Evolutionary conservation across 108 stramenopile genomes (phyloP).

Genomic region (Tribonema minus): DNA sequence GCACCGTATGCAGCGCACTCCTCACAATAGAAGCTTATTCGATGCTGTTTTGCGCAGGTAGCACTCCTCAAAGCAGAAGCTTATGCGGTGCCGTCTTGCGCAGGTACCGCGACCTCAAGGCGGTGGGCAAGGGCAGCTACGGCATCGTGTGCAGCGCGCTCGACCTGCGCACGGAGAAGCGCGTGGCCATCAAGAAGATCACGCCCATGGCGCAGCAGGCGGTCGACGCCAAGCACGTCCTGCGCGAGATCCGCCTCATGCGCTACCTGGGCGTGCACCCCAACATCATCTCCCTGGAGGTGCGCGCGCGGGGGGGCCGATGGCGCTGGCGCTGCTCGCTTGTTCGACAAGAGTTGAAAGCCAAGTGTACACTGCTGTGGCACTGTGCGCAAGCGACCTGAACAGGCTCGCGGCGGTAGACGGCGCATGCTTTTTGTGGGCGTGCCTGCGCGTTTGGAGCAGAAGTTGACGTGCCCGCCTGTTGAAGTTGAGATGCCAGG

Average conservation of each 20-base stretch:
- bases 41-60: too few relatives aligned
- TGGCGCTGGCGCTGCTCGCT: too few relatives aligned
- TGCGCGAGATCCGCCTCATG: constrained; percentile 67
- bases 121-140: constrained; percentile 62
- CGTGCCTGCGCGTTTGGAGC: too few relatives aligned
- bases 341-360: too few relatives aligned
- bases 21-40: too few relatives aligned
- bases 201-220: constrained; percentile 57
- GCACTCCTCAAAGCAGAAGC: too few relatives aligned
- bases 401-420: too few relatives aligned
- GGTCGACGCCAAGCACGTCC: constrained; percentile 64
- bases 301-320: background rate
- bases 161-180: constrained; percentile 3
- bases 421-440: too few relatives aligned
- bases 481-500: too few relatives aligned
- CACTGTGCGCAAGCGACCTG: background rate
- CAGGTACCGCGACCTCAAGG: constrained; percentile 55
- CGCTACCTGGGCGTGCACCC: constrained; percentile 59
- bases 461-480: too few relatives aligned
- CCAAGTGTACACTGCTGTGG: background rate
- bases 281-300: constrained; percentile 63
- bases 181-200: constrained; percentile 65
- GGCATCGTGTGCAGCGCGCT: constrained; percentile 55
- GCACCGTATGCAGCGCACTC: constrained; percentile 50
- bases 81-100: too few relatives aligned